These are phyloP conservation scores for Podospora australis DNA, from an alignment of 495 filamentous ascomycete genomes.

Conservation along the genomic window DNA sequence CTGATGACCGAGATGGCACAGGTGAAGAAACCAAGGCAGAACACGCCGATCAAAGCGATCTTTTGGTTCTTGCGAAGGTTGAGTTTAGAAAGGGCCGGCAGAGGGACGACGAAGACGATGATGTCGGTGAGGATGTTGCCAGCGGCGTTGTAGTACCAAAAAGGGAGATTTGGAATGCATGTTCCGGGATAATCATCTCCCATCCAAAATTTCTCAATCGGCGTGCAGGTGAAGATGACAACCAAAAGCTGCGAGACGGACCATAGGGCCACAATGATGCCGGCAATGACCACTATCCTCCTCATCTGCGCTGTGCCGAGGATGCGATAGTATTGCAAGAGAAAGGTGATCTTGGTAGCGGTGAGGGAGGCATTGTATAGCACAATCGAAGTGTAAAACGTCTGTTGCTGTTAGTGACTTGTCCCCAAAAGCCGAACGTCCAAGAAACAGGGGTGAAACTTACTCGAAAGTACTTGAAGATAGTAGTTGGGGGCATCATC, in stretches of 20 bases:
- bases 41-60: slow-evolving; percentile 22
- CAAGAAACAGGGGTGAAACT: too few species aligned
- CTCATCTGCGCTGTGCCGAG: slow-evolving; percentile 27
- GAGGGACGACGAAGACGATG: slow-evolving; percentile 44
- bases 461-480: slow-evolving; percentile 22
- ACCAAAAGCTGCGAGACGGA: slow-evolving; percentile 37
- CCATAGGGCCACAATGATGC: slow-evolving; percentile 31
- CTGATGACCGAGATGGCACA: slow-evolving; percentile 53
- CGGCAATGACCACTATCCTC: slow-evolving; percentile 18
- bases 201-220: slow-evolving; percentile 37
- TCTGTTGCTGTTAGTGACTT: slow-evolving; percentile 18
- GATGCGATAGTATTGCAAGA: slow-evolving; percentile 39
- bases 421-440: too few species aligned
- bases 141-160: slow-evolving; percentile 44
- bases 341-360: slow-evolving; percentile 37
- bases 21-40: slow-evolving; percentile 32
- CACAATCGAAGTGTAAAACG: slow-evolving; percentile 39
- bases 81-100: slow-evolving; percentile 32
- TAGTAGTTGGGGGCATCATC: background rate
- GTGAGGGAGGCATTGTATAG: slow-evolving; percentile 37
- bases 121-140: slow-evolving; percentile 50
- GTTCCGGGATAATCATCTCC: slow-evolving; percentile 15
- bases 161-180: slow-evolving; percentile 40
- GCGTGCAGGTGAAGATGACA: slow-evolving; percentile 32
- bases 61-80: slow-evolving; percentile 25